These are phyloP conservation scores for Cystobasidium onofrii DNA, from an alignment of 768 basidiomycete species.

Conservation along the genomic window DNA sequence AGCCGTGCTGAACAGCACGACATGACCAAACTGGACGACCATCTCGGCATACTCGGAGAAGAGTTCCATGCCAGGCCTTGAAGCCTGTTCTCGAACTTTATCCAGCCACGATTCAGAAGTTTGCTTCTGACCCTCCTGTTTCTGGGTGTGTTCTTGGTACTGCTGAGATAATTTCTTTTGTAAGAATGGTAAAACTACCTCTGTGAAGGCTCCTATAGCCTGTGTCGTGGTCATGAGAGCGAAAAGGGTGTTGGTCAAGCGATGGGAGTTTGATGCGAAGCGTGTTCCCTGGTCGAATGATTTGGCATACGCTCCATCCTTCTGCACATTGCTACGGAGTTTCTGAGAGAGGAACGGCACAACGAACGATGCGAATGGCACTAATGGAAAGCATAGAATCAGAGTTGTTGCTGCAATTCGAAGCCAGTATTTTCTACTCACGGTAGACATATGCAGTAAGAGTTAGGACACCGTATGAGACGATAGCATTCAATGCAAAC, in stretches of 20 bases:
- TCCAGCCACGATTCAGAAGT: constrained; percentile 58
- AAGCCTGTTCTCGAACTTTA: constrained; percentile 64
- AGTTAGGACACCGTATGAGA: constrained; percentile 77
- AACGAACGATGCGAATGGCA: constrained; percentile 40
- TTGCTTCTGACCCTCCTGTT: constrained; percentile 55
- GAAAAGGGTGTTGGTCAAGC: constrained; percentile 85
- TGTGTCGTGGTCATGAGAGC: constrained; percentile 62
- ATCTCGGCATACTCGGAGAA: constrained; percentile 91
- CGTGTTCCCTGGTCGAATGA: constrained; percentile 47
- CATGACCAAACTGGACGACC: constrained; percentile 75
- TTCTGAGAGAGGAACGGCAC: constrained; percentile 36
- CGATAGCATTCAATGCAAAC: constrained; percentile 77
- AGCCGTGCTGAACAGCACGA: constrained; percentile 82
- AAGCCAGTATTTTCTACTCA: constrained; percentile 57
- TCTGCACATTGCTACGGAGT: constrained; percentile 30
- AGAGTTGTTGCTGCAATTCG: too few species aligned
- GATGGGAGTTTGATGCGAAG: constrained; percentile 50
- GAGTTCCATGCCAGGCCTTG: constrained; percentile 68
- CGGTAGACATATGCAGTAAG: constrained; percentile 89
- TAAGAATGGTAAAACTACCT: constrained; percentile 72
- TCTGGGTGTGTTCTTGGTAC: constrained; percentile 25
- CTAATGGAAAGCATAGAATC: too few species aligned
- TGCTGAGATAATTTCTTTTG: constrained; percentile 52
- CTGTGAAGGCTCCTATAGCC: constrained; percentile 64
- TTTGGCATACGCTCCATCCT: neutral